Evolutionary conservation across 768 basidiomycete species (phyloP).

Genomic region (Pisolithus sp.): DNA sequence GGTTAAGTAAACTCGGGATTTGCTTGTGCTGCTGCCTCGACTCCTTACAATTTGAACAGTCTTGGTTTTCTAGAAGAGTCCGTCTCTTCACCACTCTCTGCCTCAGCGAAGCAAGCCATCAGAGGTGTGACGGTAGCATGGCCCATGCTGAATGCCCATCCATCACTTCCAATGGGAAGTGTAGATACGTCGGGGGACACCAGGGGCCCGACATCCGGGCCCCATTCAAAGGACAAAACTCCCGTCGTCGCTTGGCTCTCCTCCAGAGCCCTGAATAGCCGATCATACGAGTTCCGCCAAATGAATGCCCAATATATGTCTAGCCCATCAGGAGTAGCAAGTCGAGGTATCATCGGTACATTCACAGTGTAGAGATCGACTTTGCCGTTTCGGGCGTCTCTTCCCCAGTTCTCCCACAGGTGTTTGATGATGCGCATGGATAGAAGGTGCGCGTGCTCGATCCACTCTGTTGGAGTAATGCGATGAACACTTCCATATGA

Average conservation of each 20-base stretch:
- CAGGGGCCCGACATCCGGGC: slow-evolving; percentile 64
- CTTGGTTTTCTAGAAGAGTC: slow-evolving; percentile 40
- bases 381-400: slow-evolving; percentile 55
- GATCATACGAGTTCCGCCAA: slow-evolving; percentile 82
- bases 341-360: slow-evolving; percentile 69
- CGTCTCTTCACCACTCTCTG: slow-evolving; percentile 10
- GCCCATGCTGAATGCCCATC: slow-evolving; percentile 69
- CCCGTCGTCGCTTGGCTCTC: slow-evolving; percentile 34
- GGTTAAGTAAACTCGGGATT: neutral
- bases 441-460: slow-evolving; percentile 69
- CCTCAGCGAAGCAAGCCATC: slow-evolving; percentile 66
- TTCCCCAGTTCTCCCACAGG: slow-evolving; percentile 84
- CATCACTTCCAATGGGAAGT: slow-evolving; percentile 76
- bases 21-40: neutral
- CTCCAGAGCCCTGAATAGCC: slow-evolving; percentile 56
- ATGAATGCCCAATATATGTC: slow-evolving; percentile 74
- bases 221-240: slow-evolving; percentile 65
- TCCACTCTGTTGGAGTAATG: slow-evolving; percentile 53
- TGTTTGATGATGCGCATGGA: slow-evolving; percentile 60
- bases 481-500: slow-evolving; percentile 79
- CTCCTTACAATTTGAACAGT: slow-evolving; percentile 50
- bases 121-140: slow-evolving; percentile 75
- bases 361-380: slow-evolving; percentile 86
- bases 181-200: slow-evolving; percentile 50
- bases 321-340: slow-evolving; percentile 54